phyloP scores from a whole-genome alignment of 805 yeast species.

The Zygoascus flipseniorum region DNA sequence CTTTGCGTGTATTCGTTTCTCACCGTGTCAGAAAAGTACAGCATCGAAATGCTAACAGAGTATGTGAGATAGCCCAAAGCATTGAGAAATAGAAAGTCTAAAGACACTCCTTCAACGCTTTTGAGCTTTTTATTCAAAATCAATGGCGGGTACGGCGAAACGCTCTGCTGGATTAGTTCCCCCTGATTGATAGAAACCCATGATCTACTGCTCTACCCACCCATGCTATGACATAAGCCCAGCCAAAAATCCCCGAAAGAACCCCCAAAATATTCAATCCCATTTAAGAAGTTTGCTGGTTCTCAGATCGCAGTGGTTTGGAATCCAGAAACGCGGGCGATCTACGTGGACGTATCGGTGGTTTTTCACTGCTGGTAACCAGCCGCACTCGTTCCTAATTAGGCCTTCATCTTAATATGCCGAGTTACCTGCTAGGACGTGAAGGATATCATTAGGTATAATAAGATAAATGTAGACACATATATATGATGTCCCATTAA shows the following conservation, averaged over 20 bases:
- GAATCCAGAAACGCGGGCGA: slow-evolving; percentile 9
- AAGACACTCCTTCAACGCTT: slow-evolving; percentile 31
- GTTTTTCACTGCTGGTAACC: too few relatives aligned
- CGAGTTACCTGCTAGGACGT: too few relatives aligned
- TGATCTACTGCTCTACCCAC: slow-evolving; percentile 6
- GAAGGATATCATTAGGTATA: too few relatives aligned
- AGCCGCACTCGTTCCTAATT: too few relatives aligned
- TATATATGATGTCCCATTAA: neutral
- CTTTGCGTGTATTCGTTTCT: slow-evolving; percentile 29
- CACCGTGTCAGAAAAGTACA: slow-evolving; percentile 26
- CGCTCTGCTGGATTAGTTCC: slow-evolving; percentile 19
- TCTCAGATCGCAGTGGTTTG: neutral
- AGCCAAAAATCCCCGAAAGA: slow-evolving; percentile 11
- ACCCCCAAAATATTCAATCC: slow-evolving; percentile 3
- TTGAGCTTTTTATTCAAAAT: slow-evolving; percentile 23
- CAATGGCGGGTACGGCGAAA: slow-evolving; percentile 32
- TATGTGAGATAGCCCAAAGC: slow-evolving; percentile 30
- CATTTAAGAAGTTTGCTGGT: neutral
- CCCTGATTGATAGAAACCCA: neutral
- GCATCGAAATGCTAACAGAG: slow-evolving; percentile 24
- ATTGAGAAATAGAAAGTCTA: slow-evolving; percentile 30
- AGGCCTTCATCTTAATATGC: too few relatives aligned
- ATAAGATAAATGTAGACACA: too few relatives aligned
- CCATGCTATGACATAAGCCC: slow-evolving; percentile 19
- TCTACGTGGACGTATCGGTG: too few relatives aligned